phyloP scores from a whole-genome alignment of 139 green algal genomes.

The Volvox reticuliferus region DNA sequence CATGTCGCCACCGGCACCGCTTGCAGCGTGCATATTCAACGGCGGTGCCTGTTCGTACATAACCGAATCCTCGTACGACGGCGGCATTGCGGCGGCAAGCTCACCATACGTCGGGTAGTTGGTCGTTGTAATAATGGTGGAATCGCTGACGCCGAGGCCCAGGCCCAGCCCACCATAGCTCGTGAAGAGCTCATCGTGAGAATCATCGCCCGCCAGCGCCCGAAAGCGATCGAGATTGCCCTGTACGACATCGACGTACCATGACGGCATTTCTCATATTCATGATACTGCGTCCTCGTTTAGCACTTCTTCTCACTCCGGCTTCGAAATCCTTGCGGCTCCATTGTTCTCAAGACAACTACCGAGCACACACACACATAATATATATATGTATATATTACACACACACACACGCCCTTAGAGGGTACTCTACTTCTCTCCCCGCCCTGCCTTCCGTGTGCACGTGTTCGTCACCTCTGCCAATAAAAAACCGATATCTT shows the following conservation, averaged over 20 bases:
- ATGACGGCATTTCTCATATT: too few species aligned
- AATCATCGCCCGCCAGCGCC: constrained; percentile 3
- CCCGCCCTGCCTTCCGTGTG: too few species aligned
- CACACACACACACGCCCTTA: too few species aligned
- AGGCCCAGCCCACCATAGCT: not conserved
- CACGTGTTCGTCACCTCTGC: too few species aligned
- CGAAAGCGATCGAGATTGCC: constrained; percentile 48
- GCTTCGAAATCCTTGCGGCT: too few species aligned
- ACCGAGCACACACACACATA: too few species aligned
- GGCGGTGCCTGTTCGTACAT: constrained; percentile 57
- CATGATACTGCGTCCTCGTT: too few species aligned
- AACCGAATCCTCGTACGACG: constrained; percentile 65
- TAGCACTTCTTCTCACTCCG: too few species aligned
- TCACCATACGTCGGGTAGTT: constrained; percentile 66
- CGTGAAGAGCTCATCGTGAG: not conserved
- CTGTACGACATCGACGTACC: not conserved
- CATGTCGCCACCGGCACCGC: not conserved
- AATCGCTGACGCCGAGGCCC: not conserved
- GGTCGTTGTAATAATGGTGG: constrained; percentile 39
- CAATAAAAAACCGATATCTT: too few species aligned
- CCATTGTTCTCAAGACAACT: too few species aligned
- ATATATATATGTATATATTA: too few species aligned
- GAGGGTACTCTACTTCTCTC: too few species aligned
- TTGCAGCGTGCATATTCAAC: not conserved
- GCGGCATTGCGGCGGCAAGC: constrained; percentile 55